Evolutionary conservation across 2,329 filamentous ascomycete genomes (phyloP), one percentile per base, ranked within the genome.

Genomic region (Aspergillus sp.): DNA sequence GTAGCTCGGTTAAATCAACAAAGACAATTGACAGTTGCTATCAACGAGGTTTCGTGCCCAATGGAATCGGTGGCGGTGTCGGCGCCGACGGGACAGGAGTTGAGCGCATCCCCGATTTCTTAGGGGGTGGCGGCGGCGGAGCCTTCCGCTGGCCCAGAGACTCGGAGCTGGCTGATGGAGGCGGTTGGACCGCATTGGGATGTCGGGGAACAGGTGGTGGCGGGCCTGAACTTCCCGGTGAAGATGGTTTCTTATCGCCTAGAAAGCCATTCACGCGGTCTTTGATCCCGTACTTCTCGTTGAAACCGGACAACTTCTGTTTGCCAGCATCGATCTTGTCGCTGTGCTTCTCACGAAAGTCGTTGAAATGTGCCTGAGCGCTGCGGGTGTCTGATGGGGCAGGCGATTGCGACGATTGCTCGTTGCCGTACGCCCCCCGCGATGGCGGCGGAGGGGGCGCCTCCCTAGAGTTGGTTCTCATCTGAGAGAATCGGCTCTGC

Each of bases 301-400:
- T 67, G 20, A 69, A 64, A 1, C 76, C 79, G 61, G 82, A 84
- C 4, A 87, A 84, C 20, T 80, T 81, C 68, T 81, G 78, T 67
- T 83, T 80, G 0, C 87, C 88, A 1, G 85, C 77, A 1, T 84
- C 82, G 3, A 90, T 84, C 69, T 91, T 85, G n/a, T 88, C 88
- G 3, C 87, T 85, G 67, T 91, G 88, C 29, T 87, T 78, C 70
- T 90, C 85, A 14, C 87, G 86, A 72, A 92, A 90, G 69, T 89
- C 83, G 60, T 86, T 87, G 45, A 84, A 83, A 42, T 86, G 89
- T 29, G 81, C 80, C 1, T 85, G 87, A 14, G 86, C 80, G 75
- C 59, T 79, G 81, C 78, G 81, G 9, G 84, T 80, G 67, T 90
- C 86, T 4, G 84, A 76, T 2, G 85, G 87, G 2, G 89, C 84